phyloP scores from a whole-genome alignment of 805 yeast species.

The Nakazawaea wyomingensis region DNA sequence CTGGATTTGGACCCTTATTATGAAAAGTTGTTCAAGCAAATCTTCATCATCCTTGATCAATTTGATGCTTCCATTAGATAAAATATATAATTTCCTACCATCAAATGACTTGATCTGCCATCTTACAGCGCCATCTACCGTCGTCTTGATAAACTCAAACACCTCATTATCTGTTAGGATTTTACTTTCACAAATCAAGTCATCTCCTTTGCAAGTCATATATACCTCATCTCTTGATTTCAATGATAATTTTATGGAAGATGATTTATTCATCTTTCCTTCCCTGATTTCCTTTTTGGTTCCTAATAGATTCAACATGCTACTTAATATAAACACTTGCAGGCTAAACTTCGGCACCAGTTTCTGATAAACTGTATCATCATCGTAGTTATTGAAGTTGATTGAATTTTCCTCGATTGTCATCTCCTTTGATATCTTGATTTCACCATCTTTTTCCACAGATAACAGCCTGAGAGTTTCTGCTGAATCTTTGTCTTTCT shows the following conservation, averaged over 20 bases:
- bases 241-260: slow-evolving; percentile 17
- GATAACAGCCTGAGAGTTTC: slow-evolving; percentile 15
- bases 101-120: slow-evolving; percentile 6
- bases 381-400: slow-evolving; percentile 17
- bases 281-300: neutral
- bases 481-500: neutral
- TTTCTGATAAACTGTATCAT: slow-evolving; percentile 9
- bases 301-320: slow-evolving; percentile 19
- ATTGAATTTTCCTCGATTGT: slow-evolving; percentile 14
- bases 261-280: slow-evolving; percentile 8
- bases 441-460: slow-evolving; percentile 13
- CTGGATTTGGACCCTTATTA: slow-evolving; percentile 22
- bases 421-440: slow-evolving; percentile 14
- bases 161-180: slow-evolving; percentile 25
- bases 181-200: slow-evolving; percentile 17
- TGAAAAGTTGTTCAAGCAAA: slow-evolving; percentile 21
- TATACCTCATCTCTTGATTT: slow-evolving; percentile 22
- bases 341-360: slow-evolving; percentile 21
- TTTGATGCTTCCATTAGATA: slow-evolving; percentile 15
- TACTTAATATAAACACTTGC: slow-evolving; percentile 24
- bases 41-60: slow-evolving; percentile 26
- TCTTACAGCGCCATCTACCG: neutral
- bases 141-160: slow-evolving; percentile 17
- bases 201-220: slow-evolving; percentile 16
- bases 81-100: slow-evolving; percentile 3